These are phyloP conservation scores for Globisporangium viniferum DNA, from an alignment of 352 stramenopile genomes.

Conservation along the genomic window DNA sequence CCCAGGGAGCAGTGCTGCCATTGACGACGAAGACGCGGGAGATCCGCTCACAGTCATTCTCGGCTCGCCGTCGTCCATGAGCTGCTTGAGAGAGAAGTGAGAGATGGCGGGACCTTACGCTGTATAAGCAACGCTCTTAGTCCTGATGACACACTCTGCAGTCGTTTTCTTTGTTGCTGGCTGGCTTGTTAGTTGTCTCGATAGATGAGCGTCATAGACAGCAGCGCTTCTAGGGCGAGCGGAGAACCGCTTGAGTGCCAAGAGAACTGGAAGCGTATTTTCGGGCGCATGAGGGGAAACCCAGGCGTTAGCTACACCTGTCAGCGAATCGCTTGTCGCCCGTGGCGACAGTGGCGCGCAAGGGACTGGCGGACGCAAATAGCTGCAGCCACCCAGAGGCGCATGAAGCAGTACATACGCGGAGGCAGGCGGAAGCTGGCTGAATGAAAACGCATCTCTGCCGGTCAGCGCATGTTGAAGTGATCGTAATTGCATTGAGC, in stretches of 20 bases:
- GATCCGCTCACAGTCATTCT: constrained; percentile 15
- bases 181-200: background rate
- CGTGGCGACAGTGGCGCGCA: background rate
- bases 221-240: too few relatives aligned
- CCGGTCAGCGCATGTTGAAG: background rate
- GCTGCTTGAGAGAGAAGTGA: background rate
- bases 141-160: background rate
- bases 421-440: background rate
- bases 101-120: too few relatives aligned
- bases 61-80: constrained; percentile 8
- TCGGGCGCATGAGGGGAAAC: background rate
- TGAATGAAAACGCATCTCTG: background rate
- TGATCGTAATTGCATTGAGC: too few relatives aligned
- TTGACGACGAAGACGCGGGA: background rate
- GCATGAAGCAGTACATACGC: too few relatives aligned
- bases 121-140: background rate
- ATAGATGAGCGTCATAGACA: background rate
- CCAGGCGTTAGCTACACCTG: background rate
- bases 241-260: too few relatives aligned
- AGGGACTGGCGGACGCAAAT: background rate
- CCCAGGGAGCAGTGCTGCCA: constrained; percentile 3
- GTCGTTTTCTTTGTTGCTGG: background rate
- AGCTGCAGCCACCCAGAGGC: background rate
- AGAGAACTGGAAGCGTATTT: background rate
- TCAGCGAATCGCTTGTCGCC: background rate